These are phyloP conservation scores for Warburgia ugandensis DNA, from an alignment of 164 flowering plant genomes.

Conservation along the genomic window DNA sequence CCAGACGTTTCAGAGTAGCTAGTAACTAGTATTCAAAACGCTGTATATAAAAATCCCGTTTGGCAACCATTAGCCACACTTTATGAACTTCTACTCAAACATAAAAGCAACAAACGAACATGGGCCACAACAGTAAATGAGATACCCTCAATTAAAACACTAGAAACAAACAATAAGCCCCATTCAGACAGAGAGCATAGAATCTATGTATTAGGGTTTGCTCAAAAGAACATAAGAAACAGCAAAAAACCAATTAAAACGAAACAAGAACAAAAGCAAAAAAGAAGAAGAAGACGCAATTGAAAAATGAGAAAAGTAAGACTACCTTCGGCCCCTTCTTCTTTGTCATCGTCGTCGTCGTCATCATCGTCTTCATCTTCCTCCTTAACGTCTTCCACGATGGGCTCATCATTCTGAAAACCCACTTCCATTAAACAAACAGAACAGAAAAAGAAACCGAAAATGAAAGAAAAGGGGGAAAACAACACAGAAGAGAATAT, in stretches of 20 bases:
- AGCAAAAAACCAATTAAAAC: neutral
- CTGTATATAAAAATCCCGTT: too few relatives aligned
- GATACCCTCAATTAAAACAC: too few relatives aligned
- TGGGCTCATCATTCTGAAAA: slow-evolving; percentile 32
- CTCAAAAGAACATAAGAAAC: neutral
- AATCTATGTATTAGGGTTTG: too few relatives aligned
- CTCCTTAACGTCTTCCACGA: slow-evolving; percentile 44
- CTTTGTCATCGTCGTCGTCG: slow-evolving; percentile 59
- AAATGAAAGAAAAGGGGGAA: neutral
- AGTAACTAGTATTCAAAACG: too few relatives aligned
- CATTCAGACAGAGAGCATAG: neutral
- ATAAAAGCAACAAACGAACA: too few relatives aligned
- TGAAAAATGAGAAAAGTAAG: neutral
- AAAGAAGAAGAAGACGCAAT: neutral
- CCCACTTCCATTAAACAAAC: neutral
- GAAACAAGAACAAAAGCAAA: neutral
- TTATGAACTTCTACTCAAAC: too few relatives aligned
- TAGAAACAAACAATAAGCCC: too few relatives aligned
- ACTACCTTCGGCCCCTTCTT: slow-evolving; percentile 42
- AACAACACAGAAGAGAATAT: neutral
- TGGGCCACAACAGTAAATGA: too few relatives aligned
- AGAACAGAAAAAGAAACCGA: neutral
- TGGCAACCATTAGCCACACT: too few relatives aligned
- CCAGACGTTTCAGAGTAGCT: too few relatives aligned
- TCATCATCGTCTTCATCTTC: slow-evolving; percentile 62